A percentile compares a stretch with the other conserved stretches of the same genome.
phyloP scores from a whole-genome alignment of 768 basidiomycete genomes.

The Serendipita sp. region DNA sequence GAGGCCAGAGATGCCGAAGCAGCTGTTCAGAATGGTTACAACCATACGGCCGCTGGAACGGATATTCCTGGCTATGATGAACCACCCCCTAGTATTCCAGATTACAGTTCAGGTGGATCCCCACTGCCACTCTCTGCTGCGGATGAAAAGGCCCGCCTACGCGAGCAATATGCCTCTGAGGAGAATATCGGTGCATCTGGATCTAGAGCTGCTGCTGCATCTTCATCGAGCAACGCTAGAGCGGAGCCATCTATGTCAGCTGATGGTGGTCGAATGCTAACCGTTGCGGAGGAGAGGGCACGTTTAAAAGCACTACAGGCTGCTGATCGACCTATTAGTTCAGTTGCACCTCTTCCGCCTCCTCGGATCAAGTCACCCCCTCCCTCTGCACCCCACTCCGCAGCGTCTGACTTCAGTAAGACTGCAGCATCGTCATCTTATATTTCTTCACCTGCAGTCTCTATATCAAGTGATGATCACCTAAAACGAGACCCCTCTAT shows the following conservation, averaged over 20 bases:
- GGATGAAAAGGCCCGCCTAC: conserved; percentile 54
- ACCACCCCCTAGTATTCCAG: conserved; percentile 14
- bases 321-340: conserved; percentile 8
- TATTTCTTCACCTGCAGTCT: conserved; percentile 8
- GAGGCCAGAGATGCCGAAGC: not conserved
- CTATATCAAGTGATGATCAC: conserved; percentile 8
- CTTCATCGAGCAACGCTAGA: not conserved
- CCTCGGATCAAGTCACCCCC: conserved; percentile 11
- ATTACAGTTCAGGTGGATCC: conserved; percentile 34
- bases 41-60: too few relatives aligned
- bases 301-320: conserved; percentile 39
- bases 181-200: conserved; percentile 33
- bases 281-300: conserved; percentile 71
- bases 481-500: conserved; percentile 14
- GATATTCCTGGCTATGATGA: not conserved
- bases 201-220: not conserved
- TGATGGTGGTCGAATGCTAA: conserved; percentile 22
- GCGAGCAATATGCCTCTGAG: conserved; percentile 45
- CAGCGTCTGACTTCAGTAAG: not conserved
- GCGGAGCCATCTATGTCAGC: not conserved
- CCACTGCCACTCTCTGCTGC: conserved; percentile 15
- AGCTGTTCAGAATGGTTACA: too few relatives aligned
- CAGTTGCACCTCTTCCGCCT: conserved; percentile 16
- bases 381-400: not conserved
- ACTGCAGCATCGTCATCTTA: not conserved